Conservation (phyloP, 495 filamentous ascomycete genomes). For the Podospora australis region DNA sequence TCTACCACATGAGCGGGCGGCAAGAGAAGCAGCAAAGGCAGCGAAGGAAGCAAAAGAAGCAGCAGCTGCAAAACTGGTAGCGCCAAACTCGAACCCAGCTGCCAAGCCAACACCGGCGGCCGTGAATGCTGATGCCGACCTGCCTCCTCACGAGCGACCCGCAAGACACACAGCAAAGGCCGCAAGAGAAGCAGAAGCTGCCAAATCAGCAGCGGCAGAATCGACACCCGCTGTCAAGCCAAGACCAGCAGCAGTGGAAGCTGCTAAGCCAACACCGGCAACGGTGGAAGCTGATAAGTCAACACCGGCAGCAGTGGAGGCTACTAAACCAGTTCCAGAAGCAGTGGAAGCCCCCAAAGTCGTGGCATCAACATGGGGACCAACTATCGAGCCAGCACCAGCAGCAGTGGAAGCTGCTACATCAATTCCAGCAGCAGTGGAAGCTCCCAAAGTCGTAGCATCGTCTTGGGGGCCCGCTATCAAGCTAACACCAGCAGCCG, state of each 20-base stretch:
- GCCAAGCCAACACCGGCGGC: too few relatives aligned
- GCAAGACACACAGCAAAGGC: background rate
- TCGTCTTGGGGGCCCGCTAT: too few relatives aligned
- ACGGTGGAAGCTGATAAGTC: background rate
- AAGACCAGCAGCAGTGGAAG: background rate
- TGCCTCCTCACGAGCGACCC: too few relatives aligned
- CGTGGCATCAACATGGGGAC: too few relatives aligned
- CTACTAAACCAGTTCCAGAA: too few relatives aligned
- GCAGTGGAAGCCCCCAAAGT: too few relatives aligned
- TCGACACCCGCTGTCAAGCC: background rate
- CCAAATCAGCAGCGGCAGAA: background rate
- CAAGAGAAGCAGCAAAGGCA: background rate
- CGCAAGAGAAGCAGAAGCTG: background rate
- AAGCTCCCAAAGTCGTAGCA: background rate
- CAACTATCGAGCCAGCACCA: background rate
- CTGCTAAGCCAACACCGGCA: background rate
- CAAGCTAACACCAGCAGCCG: too few relatives aligned
- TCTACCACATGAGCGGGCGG: slow-evolving; percentile 5
- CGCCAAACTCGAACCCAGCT: too few relatives aligned
- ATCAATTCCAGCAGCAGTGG: background rate
- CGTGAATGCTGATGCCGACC: too few relatives aligned
- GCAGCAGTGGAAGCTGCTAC: background rate
- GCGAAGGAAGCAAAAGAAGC: background rate
- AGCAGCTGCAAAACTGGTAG: background rate
- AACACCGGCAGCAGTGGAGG: background rate